Evolutionary conservation across 257 asterid genomes (phyloP), one percentile per base, ranked within the genome.

Genomic region (Rehmannia glutinosa): DNA sequence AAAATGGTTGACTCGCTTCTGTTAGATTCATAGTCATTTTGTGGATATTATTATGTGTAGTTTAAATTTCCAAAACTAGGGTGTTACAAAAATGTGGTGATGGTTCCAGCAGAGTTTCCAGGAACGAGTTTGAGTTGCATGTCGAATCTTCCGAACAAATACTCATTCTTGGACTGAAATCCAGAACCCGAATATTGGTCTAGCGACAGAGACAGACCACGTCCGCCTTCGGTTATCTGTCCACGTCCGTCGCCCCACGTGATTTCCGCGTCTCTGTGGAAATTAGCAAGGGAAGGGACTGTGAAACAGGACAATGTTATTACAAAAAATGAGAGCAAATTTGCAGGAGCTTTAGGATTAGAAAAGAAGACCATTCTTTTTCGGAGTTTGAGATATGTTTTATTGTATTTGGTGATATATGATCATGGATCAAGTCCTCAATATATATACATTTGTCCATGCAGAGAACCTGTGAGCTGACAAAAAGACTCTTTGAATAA

Each of bases 211-310:
- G 83, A 15, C 1, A 83, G 64, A 2, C 68, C 71, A 0, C 81
- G 76, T 4, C 93, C 93, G 1, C 78, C 82, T 0, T 87, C 86
- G 1, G 68, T 45, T 11, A 84, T 77, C 71, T 77, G 70, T 8
- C 57, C 89, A 30, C 89, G 82, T 16, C 81, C 81, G 8, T 77
- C 76, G n/a, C 91, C 91, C 79, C 82, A 84, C 1, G 72, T 78
- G 7, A 75, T 39, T 0, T 77, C 77, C 0, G 78, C 75, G 13
- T 80, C 84, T 27, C 82, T 38, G 69, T 62, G 24, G 86, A 87
- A 87, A 57, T 81, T 74, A 15, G 67, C 88, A 2, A 73, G 64
- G 1, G 77, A 53, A 47, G 85, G 36, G 46, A 69, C 57, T 0
- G 62, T 9, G 9, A 79, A 32, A 20, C 70, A 71, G 24, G 73